Evolutionary conservation across 83 land plant species (phyloP).

Genomic region (Thuja plicata): DNA sequence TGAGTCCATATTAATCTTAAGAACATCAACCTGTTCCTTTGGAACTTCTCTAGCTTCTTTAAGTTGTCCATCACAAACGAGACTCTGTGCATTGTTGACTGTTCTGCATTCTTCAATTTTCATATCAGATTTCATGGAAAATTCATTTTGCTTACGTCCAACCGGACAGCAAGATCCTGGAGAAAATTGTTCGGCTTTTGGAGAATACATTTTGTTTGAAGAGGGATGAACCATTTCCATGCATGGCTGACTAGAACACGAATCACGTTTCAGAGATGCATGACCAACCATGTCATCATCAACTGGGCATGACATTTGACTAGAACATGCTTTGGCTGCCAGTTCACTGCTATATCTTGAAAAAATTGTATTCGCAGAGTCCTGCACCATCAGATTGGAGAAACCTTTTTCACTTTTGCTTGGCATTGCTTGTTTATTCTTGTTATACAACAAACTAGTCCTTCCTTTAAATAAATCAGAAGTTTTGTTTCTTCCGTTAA

Average conservation of each 20-base stretch:
- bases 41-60: neutral
- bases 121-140: neutral
- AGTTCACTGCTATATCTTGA: neutral
- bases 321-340: constrained; percentile 1
- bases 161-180: neutral
- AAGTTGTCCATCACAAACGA: neutral
- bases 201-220: neutral
- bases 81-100: neutral
- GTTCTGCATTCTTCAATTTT: constrained; percentile 1
- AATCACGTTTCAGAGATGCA: neutral
- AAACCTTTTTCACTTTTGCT: neutral
- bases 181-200: neutral
- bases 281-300: neutral
- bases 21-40: neutral
- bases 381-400: neutral
- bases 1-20: neutral
- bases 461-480: neutral
- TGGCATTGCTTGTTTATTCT: neutral
- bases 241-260: neutral
- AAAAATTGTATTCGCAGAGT: neutral
- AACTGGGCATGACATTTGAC: neutral
- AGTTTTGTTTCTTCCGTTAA: neutral
- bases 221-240: neutral
- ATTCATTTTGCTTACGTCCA: neutral
- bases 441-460: neutral